Base-by-base conservation (phyloP, 805 yeast species). In the Metschnikowia santaceciliae region DNA sequence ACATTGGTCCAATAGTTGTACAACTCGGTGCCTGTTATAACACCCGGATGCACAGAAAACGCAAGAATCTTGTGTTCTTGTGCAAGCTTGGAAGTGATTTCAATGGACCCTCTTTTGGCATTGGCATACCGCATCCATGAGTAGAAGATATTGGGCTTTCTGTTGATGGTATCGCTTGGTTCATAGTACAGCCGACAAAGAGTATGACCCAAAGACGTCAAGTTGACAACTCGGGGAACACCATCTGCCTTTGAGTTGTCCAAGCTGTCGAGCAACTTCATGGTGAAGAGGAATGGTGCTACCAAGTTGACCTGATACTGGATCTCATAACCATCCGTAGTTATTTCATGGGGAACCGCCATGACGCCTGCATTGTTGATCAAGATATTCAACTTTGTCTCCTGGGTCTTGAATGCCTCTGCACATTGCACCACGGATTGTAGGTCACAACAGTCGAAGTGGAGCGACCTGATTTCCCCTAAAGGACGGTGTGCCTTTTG, bases 331-430 rank as follows among this genome's bases (percentile, higher is more conserved):
- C 64, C 68, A 54, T 73, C 76, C 44, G 63, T 63, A 8, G 76
- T 70, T 34, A 57, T 46, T 48, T 65, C 67, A 49, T 55, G 65
- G 0, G 76, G 75, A n/a, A 66, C 61, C 3, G 62, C 76, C 77
- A 72, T 70, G 13, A 72, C 46, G 1, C 77, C 77, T 4, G 77
- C 77, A 57, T 73, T 73, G 52, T 68, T 68, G 46, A 73, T 63
- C 45, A 73, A 64, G 26, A 71, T 46, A 45, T 73, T 67, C 32
- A 73, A 55, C 23, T 57, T 55, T 1, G 55, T 44, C 52, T 72
- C 77, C 10, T 54, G 52, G 14, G 46, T 34, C 11, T 42, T 32
- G 43, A 72, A 67, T 7, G 52, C 57, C 2, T 57, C 53, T 6
- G 67, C 72, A 23, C 60, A 56, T 10, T 38, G 30, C n/a, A 42